phyloP scores from a whole-genome alignment of 345 rosid species.

The Lepidium aucheri region DNA sequence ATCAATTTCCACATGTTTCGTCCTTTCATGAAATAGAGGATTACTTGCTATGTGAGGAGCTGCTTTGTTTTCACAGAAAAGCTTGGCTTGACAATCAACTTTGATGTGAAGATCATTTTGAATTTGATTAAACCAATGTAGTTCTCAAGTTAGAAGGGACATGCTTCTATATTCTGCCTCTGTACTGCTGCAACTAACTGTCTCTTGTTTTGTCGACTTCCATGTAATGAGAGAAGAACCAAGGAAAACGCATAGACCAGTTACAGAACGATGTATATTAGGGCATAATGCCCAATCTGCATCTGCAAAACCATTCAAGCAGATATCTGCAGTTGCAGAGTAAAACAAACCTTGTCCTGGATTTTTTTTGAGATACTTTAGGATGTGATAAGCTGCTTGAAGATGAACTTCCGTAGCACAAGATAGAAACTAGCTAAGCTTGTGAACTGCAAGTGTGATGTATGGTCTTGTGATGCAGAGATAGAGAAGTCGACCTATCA shows the following conservation, averaged over 20 bases:
- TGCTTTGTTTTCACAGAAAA: background rate
- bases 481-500: too few species aligned
- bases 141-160: background rate
- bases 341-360: background rate
- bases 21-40: background rate
- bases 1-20: too few species aligned
- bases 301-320: background rate
- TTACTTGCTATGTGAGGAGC: background rate
- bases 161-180: background rate
- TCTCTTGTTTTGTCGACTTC: background rate
- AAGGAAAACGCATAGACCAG: background rate
- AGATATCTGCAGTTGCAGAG: background rate
- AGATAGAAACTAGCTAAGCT: background rate
- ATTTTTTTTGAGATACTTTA: background rate
- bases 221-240: background rate
- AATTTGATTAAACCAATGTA: background rate
- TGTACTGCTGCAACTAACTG: background rate
- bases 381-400: background rate
- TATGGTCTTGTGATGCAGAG: too few species aligned
- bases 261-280: rapidly evolving
- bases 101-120: too few species aligned
- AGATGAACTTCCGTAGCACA: background rate
- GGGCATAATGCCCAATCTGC: too few species aligned
- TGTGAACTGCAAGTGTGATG: background rate
- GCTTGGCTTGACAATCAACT: background rate